Conservation (phyloP, 805 yeast genomes). For the Myxozyma vanderwaltii region DNA sequence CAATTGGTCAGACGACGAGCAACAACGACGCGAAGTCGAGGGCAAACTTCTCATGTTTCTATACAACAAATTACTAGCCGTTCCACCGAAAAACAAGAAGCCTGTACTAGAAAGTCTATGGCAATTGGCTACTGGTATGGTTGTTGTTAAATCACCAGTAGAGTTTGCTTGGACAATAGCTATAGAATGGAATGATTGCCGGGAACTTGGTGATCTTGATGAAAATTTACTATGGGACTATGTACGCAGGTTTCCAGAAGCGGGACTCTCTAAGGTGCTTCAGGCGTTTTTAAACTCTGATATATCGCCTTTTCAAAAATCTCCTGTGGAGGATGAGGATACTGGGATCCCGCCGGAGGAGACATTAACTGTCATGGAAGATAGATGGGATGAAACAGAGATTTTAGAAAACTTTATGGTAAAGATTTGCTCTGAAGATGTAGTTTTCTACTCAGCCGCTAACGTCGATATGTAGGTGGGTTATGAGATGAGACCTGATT, state of each 20-base stretch:
- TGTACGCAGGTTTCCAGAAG: conserved; percentile 57
- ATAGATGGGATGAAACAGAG: conserved; percentile 19
- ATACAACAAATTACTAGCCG: conserved; percentile 54
- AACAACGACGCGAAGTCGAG: conserved; percentile 59
- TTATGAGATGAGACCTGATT: conserved; percentile 43
- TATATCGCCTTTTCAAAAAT: conserved; percentile 57
- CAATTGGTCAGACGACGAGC: conserved; percentile 64
- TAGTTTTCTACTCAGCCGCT: background rate
- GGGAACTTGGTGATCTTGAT: conserved; percentile 53
- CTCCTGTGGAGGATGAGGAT: conserved; percentile 36
- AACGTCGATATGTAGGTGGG: conserved; percentile 45
- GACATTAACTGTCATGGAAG: conserved; percentile 1
- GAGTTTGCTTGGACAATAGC: conserved; percentile 70
- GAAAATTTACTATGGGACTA: conserved; percentile 52
- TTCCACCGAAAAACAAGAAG: conserved; percentile 51
- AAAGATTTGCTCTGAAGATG: background rate
- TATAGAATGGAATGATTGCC: conserved; percentile 72
- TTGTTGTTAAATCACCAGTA: conserved; percentile 63
- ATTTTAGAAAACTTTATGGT: conserved; percentile 17
- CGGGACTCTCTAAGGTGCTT: conserved; percentile 63
- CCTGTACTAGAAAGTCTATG: conserved; percentile 49
- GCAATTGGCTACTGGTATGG: conserved; percentile 67
- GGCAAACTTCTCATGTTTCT: conserved; percentile 60
- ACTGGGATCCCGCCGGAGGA: conserved; percentile 24
- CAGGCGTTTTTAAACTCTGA: conserved; percentile 69